These are phyloP conservation scores for Heliocybe sulcata DNA, from an alignment of 1,284 basidiomycete genomes.

Conservation along the genomic window DNA sequence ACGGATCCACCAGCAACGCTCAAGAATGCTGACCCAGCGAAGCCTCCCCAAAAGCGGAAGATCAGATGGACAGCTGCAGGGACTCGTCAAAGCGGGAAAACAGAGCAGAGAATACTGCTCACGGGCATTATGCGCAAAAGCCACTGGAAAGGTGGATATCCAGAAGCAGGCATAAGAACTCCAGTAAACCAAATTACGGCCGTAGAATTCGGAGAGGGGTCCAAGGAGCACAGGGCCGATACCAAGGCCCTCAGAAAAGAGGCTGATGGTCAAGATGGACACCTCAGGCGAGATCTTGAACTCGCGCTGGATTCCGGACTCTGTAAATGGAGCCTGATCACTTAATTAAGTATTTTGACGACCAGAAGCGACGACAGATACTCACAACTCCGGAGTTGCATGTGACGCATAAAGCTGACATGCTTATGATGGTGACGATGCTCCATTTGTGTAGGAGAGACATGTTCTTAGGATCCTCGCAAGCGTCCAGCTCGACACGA, in stretches of 20 bases:
- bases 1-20: slow-evolving; percentile 78
- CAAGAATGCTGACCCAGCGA: slow-evolving; percentile 67
- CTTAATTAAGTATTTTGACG: neutral
- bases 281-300: slow-evolving; percentile 60
- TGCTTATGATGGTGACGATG: slow-evolving; percentile 44
- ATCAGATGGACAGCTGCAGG: slow-evolving; percentile 46
- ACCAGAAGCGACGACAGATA: slow-evolving; percentile 5
- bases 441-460: slow-evolving; percentile 48
- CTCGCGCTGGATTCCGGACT: slow-evolving; percentile 47
- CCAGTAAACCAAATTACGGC: slow-evolving; percentile 33
- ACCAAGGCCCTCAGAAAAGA: slow-evolving; percentile 62
- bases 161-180: slow-evolving; percentile 30
- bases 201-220: slow-evolving; percentile 46
- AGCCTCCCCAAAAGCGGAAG: slow-evolving; percentile 68
- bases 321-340: slow-evolving; percentile 40
- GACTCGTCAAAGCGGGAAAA: neutral
- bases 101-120: slow-evolving; percentile 5
- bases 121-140: slow-evolving; percentile 43
- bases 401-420: slow-evolving; percentile 55
- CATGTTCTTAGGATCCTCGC: slow-evolving; percentile 47
- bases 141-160: slow-evolving; percentile 44
- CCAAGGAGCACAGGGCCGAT: slow-evolving; percentile 30
- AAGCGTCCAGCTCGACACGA: slow-evolving; percentile 25
- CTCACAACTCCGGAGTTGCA: slow-evolving; percentile 66
- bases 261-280: slow-evolving; percentile 60